Conservation (phyloP, 2,329 filamentous ascomycete species). For the Verticillium nonalfalfae region DNA sequence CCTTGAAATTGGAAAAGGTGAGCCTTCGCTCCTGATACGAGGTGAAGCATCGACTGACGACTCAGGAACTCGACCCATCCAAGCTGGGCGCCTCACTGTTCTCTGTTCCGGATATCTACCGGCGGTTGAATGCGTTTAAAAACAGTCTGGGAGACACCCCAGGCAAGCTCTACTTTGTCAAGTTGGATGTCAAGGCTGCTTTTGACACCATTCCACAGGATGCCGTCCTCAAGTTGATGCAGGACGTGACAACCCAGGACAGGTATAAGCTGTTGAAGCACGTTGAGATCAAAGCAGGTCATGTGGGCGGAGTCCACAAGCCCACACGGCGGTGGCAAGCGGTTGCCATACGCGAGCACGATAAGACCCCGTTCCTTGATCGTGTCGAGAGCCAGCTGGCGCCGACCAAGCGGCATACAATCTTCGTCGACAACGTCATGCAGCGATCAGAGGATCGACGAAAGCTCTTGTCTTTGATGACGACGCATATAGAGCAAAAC, state of each 20-base stretch:
- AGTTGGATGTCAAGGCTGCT: constrained; percentile 84
- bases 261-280: constrained; percentile 70
- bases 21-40: not conserved
- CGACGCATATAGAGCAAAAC: constrained; percentile 77
- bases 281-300: constrained; percentile 57
- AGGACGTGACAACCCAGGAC: constrained; percentile 45
- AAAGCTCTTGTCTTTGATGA: constrained; percentile 62
- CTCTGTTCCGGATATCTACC: constrained; percentile 75
- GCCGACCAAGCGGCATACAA: constrained; percentile 52
- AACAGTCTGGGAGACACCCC: constrained; percentile 29
- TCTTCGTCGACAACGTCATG: constrained; percentile 69
- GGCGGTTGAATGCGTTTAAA: constrained; percentile 66
- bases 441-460: constrained; percentile 50
- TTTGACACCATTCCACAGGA: constrained; percentile 93
- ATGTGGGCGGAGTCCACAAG: constrained; percentile 24
- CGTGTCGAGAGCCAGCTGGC: constrained; percentile 33
- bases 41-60: not conserved
- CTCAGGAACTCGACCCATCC: constrained; percentile 38
- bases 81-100: constrained; percentile 75
- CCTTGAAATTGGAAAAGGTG: constrained; percentile 75
- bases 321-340: constrained; percentile 44
- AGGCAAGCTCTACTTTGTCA: constrained; percentile 71
- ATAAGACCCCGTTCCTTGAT: constrained; percentile 37
- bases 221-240: constrained; percentile 62
- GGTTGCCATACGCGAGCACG: constrained; percentile 34